Evolutionary conservation across 768 basidiomycete species (phyloP), one percentile per base, ranked within the genome.

Genomic region (Tricholoma hemisulphureum): DNA sequence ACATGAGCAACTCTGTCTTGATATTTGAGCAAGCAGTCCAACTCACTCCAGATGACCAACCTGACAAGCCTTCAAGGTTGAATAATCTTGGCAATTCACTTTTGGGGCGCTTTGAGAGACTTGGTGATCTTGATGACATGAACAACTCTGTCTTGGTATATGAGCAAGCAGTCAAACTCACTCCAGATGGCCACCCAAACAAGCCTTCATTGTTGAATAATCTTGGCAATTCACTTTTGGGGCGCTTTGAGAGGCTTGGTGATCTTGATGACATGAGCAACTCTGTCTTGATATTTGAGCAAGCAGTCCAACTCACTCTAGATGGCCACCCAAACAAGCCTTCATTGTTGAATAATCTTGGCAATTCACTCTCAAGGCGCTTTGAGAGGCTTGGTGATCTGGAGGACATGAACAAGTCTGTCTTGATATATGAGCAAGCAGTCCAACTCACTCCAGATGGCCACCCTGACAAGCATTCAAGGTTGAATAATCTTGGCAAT

Each of bases 71-170:
- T 28, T 58, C 35, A 20, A 28, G 48, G 16, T 63, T 65, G 34
- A 63, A 55, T 14, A 71, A 70, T 52, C 59, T 73, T 28, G 71
- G 67, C 2, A 62, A 65, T 46, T 64, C 65, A 6, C 62, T 73
- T 11, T 31, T 63, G 11, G 53, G 62, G 51, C 72, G 65, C 18
- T 75, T 74, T 51, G 62, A 65, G 21, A 48, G 60, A 3, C 53
- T 56, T 9, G 58, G 55, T 4, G 43, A 66, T 50, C 58, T 64
- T 4, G 61, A 60, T 11, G 73, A 75, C 49, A 62, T 74, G 18
- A 63, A 75, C 37, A 57, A 69, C 13, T 74, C 61, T 3, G 50
- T 67, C 18, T 5, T 32, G 26, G 9, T 46, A 26, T 43, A 28
- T 49, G 49, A 53, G 20, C 45, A 57, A 18, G 61, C 55, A 0